Conservation (phyloP, 768 basidiomycete genomes). For the Tricholomella constricta region DNA sequence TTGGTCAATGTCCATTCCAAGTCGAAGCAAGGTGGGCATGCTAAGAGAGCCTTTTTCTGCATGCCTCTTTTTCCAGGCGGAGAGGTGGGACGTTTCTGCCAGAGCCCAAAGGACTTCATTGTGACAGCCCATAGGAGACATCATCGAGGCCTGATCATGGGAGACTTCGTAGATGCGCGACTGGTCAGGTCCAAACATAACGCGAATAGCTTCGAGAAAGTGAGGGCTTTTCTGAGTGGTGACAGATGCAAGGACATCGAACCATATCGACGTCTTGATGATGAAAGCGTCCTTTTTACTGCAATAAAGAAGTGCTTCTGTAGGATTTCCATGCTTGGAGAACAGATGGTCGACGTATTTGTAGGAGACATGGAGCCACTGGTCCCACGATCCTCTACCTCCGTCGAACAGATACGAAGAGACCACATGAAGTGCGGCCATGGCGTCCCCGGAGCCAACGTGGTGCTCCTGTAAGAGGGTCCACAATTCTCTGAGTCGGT, state of each 20-base stretch:
- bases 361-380: slow-evolving; percentile 65
- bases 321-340: slow-evolving; percentile 37
- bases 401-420: slow-evolving; percentile 80
- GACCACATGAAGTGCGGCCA: slow-evolving; percentile 75
- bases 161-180: slow-evolving; percentile 40
- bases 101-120: slow-evolving; percentile 78
- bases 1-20: slow-evolving; percentile 53
- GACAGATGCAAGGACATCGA: slow-evolving; percentile 79
- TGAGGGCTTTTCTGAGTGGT: slow-evolving; percentile 63
- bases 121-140: slow-evolving; percentile 83
- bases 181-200: slow-evolving; percentile 52
- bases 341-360: slow-evolving; percentile 55
- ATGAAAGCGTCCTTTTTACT: slow-evolving; percentile 64
- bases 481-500: slow-evolving; percentile 27
- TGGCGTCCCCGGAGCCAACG: slow-evolving; percentile 66
- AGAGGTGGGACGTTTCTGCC: slow-evolving; percentile 68
- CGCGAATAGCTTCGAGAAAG: slow-evolving; percentile 56
- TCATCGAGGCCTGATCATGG: slow-evolving; percentile 61
- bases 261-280: slow-evolving; percentile 85
- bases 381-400: slow-evolving; percentile 67
- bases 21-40: slow-evolving; percentile 58
- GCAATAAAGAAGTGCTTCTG: slow-evolving; percentile 47
- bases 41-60: slow-evolving; percentile 48
- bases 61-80: slow-evolving; percentile 62
- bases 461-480: slow-evolving; percentile 22